Evolutionary conservation across 805 yeast species (phyloP), one percentile per base, ranked within the genome.

Genomic region (Suhomyces sp.): DNA sequence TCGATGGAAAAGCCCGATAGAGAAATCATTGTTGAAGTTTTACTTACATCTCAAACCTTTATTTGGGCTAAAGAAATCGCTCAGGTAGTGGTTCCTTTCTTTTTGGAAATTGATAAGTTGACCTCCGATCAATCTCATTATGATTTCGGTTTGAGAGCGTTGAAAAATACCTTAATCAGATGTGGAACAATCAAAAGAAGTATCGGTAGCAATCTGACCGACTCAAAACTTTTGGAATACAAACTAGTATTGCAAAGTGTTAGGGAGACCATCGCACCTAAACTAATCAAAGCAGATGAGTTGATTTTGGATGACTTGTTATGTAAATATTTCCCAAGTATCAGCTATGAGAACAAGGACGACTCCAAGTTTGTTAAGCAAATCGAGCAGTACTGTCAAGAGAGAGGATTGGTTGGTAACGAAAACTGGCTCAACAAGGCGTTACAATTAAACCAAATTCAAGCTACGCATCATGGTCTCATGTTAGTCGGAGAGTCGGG

Each of bases 61-160:
- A 49, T 51, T 1, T 58, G 74, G 21, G 79, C 92, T 0, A 52
- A 62, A 2, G 57, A 56, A 0, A 59, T 85, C 3, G 70, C 96
- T 0, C 21, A 49, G 2, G 66, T 64, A 3, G 68, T 87, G 15
- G 88, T 86, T 0, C 74, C 80, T 0, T 75, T 89, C 27, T 86
- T 89, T 55, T 54, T 54, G 0, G 63, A 61, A 1, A 63, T 93
- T n/a, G 61, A 65, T 2, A n/a, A 13, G 0, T 47, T 52, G 0
- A 66, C 82, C 10, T 76, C 87, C 0, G 20, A 54, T 0, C 97
- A 89, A 61, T 62, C 66, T 4, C 97, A 93, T 63, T 93, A 93
- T 59, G 97, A 93, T 61, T 93, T 93, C 77, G 97, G 97, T 0
- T 69, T 93, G 43, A 76, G 98, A 53, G 85, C 96, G 0, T 65